These are phyloP conservation scores for Podosphaera fusca DNA, from an alignment of 2,329 filamentous ascomycete genomes.

Conservation along the genomic window DNA sequence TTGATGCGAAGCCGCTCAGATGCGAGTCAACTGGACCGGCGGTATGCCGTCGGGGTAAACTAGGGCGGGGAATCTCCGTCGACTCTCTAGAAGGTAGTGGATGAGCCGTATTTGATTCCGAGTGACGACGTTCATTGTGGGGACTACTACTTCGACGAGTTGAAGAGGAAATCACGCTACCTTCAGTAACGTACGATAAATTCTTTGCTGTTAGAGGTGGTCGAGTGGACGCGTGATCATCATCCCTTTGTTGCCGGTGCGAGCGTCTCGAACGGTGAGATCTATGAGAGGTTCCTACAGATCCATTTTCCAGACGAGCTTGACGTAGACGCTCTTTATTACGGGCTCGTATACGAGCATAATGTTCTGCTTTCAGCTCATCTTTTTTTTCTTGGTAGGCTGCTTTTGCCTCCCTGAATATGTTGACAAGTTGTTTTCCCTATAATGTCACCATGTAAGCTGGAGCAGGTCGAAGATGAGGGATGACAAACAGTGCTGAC, in stretches of 20 bases:
- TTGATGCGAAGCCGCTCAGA: neutral
- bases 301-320: slow-evolving; percentile 20
- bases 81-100: slow-evolving; percentile 4
- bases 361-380: slow-evolving; percentile 49
- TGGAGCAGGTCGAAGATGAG: slow-evolving; percentile 2
- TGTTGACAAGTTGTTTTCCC: slow-evolving; percentile 73
- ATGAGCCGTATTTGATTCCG: slow-evolving; percentile 1
- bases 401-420: slow-evolving; percentile 79
- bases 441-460: slow-evolving; percentile 17
- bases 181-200: slow-evolving; percentile 10
- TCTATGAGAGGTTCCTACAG: slow-evolving; percentile 19
- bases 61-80: slow-evolving; percentile 4
- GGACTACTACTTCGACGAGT: slow-evolving; percentile 6
- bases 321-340: slow-evolving; percentile 30
- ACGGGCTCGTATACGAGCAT: slow-evolving; percentile 31
- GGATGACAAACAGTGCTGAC: slow-evolving; percentile 50
- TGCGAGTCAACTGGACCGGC: slow-evolving; percentile 6
- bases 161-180: slow-evolving; percentile 8
- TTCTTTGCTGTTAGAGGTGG: slow-evolving; percentile 10
- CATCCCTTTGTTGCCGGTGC: neutral
- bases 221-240: slow-evolving; percentile 3
- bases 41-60: slow-evolving; percentile 11
- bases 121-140: slow-evolving; percentile 7
- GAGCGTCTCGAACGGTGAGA: slow-evolving; percentile 10
- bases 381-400: slow-evolving; percentile 78